Evolutionary conservation across 2,329 filamentous ascomycete species (phyloP).

Genomic region (Aspergillus sp.): DNA sequence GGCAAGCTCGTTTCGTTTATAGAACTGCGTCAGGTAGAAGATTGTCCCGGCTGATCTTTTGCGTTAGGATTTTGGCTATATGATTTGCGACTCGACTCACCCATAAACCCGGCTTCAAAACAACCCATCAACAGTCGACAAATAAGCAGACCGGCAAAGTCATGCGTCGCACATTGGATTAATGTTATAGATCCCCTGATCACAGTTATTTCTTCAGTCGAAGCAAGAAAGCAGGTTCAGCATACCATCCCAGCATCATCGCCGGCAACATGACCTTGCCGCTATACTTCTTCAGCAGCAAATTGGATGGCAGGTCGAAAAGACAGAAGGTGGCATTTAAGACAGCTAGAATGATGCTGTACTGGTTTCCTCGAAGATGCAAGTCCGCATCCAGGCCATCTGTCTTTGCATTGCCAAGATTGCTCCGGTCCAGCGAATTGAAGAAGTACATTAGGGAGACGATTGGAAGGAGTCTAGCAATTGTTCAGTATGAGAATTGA

Average conservation of each 20-base stretch:
- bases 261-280: constrained; percentile 5
- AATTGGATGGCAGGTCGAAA: constrained; percentile 12
- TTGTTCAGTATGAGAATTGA: too few species aligned
- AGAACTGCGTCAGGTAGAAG: constrained; percentile 10
- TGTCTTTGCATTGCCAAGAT: constrained; percentile 47
- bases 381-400: constrained; percentile 41
- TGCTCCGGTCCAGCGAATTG: constrained; percentile 45
- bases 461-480: constrained; percentile 2
- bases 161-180: constrained; percentile 1
- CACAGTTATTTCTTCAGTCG: neutral
- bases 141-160: constrained; percentile 2
- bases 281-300: constrained; percentile 10
- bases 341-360: constrained; percentile 56
- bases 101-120: constrained; percentile 5
- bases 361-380: constrained; percentile 50
- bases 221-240: neutral
- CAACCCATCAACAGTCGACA: constrained; percentile 4
- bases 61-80: neutral
- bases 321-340: constrained; percentile 55
- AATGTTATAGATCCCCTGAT: constrained; percentile 3
- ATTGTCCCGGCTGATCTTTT: constrained; percentile 5
- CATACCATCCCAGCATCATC: constrained; percentile 6
- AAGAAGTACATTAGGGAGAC: constrained; percentile 43
- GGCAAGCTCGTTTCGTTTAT: constrained; percentile 8
- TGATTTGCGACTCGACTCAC: neutral